Evolutionary conservation across 2,329 filamentous ascomycete species (phyloP), one percentile per base, ranked within the genome.

Genomic region (Nigrograna mackinnonii): DNA sequence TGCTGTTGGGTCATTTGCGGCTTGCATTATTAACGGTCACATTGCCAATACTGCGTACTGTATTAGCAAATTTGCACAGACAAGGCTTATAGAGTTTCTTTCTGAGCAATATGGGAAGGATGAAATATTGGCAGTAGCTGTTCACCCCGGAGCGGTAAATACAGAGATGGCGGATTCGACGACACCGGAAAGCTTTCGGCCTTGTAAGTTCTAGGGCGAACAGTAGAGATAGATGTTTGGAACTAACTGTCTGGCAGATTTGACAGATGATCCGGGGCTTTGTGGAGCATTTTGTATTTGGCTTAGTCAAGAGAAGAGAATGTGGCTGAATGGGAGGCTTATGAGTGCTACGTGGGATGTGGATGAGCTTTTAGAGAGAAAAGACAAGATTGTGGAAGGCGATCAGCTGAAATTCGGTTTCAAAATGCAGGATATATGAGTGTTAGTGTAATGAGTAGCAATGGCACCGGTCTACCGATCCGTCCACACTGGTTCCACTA

Each of bases 11-110:
- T 57, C 52, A 3, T 70, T 66, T 44, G 64, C 61, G 16, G 60
- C 52, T 4, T 66, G 57, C 7, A 69, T 72, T 4, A 58, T 67
- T 2, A 54, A 57, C 5, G 72, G 70, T 0, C 58, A 64, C 4
- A 67, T 72, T 35, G 72, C 69, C 2, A 74, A 71, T 46, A 57
- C 55, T 5, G 57, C 54, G 22, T 63, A 64, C 37, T 64, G 57
- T 34, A 35, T 66, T 1, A 57, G 51, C 12, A 64, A 64, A 35
- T 57, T 64, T 37, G 59, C 61, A 14, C 61, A 63, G 21, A 54
- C 46, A 4, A 36, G 64, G 9, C 18, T 66, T 3, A 36, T 60
- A 0, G 60, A 66, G 45, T 57, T 56, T 24, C 7, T 65, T 1
- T 36, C 44, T 0, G 59, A 62, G 37, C 58, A 60, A 38, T 60